A percentile compares a stretch with the other conserved stretches of the same genome.
Conservation (phyloP, 1,284 basidiomycete genomes). For the Ganoderma leucocontextum region DNA sequence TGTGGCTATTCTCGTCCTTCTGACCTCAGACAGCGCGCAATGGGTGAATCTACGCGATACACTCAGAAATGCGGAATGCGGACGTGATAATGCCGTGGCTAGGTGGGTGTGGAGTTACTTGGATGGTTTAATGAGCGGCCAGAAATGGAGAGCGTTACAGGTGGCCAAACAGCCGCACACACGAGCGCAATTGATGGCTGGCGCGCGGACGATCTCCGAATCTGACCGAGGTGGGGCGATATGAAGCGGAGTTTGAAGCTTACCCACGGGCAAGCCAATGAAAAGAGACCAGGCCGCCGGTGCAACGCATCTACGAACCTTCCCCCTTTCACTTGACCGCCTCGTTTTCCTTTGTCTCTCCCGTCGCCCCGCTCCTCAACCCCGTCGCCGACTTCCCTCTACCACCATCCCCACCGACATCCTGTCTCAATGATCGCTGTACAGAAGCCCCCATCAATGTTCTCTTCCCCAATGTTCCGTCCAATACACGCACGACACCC, state of each 20-base stretch:
- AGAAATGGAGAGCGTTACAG: conserved; percentile 14
- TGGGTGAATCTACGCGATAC: background rate
- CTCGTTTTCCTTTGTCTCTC: conserved; percentile 39
- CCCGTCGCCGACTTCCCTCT: conserved; percentile 38
- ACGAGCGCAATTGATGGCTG: conserved; percentile 11
- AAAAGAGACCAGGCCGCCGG: conserved; percentile 32
- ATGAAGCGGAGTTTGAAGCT: conserved; percentile 32
- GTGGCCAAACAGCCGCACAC: conserved; percentile 17
- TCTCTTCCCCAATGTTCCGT: conserved; percentile 47
- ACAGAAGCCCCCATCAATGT: conserved; percentile 58
- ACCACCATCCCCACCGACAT: conserved; percentile 37
- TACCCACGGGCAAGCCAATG: conserved; percentile 27
- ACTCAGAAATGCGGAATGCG: background rate
- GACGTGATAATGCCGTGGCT: background rate
- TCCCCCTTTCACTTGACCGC: conserved; percentile 36
- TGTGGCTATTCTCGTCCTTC: background rate
- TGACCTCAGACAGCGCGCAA: background rate
- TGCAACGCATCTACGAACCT: conserved; percentile 35
- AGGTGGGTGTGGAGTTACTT: background rate
- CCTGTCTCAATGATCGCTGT: conserved; percentile 66
- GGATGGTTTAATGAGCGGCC: background rate
- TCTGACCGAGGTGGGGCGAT: conserved; percentile 28
- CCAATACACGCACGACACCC: conserved; percentile 56
- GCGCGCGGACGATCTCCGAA: conserved; percentile 29
- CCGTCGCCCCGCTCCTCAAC: conserved; percentile 39